phyloP scores from a whole-genome alignment of 1,284 basidiomycete genomes.

The Ceratobasidium papillatum region DNA sequence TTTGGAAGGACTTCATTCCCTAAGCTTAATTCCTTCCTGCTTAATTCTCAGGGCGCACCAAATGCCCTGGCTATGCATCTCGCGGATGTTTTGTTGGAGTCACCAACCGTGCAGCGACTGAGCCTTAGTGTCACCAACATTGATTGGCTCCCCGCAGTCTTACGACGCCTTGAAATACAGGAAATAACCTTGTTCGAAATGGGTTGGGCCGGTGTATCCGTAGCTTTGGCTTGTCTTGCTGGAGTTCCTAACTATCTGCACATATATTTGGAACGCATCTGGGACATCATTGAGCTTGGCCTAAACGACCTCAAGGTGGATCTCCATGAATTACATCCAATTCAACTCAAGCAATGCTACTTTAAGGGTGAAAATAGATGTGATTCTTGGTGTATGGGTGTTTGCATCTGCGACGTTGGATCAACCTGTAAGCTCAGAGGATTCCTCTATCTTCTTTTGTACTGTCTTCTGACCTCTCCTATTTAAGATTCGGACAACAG shows the following conservation, averaged over 20 bases:
- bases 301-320: neutral
- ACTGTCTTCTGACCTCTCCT: neutral
- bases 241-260: neutral
- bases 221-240: neutral
- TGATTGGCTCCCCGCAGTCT: neutral
- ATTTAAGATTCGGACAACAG: neutral
- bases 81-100: neutral
- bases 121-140: neutral
- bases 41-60: neutral
- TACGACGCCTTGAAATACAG: neutral
- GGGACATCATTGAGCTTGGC: neutral
- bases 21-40: neutral
- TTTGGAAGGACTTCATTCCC: neutral
- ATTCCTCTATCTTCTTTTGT: neutral
- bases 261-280: neutral
- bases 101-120: neutral
- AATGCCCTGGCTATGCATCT: neutral
- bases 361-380: too few relatives aligned
- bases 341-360: neutral
- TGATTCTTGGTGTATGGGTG: neutral
- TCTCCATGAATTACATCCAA: neutral
- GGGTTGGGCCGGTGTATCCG: neutral
- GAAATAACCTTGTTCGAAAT: constrained; percentile 1
- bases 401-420: neutral
- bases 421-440: neutral